Conservation (phyloP, 2,329 filamentous ascomycete genomes). For the Neonectria ditissima region DNA sequence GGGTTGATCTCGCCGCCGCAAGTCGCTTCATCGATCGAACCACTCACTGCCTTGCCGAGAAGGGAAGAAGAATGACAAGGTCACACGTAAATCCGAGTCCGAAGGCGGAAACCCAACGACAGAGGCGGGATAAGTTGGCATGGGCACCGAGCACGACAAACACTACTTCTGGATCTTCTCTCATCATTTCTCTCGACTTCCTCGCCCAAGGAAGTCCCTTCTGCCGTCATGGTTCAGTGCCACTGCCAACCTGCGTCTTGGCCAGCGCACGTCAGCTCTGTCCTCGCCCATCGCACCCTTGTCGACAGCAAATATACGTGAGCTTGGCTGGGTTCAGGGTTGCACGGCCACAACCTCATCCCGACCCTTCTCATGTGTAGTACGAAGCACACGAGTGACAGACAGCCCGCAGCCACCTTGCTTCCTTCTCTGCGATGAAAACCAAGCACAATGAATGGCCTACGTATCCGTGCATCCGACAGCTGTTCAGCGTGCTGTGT, state of each 20-base stretch:
- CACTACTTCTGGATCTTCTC: background rate
- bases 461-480: constrained; percentile 22
- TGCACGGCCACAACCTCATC: constrained; percentile 26
- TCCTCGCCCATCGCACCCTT: constrained; percentile 11
- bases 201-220: constrained; percentile 8
- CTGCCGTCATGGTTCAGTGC: background rate
- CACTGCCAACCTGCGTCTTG: constrained; percentile 6
- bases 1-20: constrained; percentile 15
- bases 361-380: background rate
- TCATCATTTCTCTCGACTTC: background rate
- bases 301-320: constrained; percentile 17
- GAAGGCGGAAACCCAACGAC: constrained; percentile 7
- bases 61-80: constrained; percentile 9
- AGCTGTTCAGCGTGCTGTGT: background rate
- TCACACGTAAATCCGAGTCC: background rate
- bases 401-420: constrained; percentile 16
- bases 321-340: constrained; percentile 33
- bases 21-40: constrained; percentile 29
- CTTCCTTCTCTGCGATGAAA: constrained; percentile 25
- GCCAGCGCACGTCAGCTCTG: constrained; percentile 19
- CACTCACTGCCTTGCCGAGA: constrained; percentile 14
- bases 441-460: constrained; percentile 4
- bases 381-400: background rate
- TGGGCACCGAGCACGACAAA: too few relatives aligned
- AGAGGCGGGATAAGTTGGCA: background rate